Evolutionary conservation across 768 basidiomycete genomes (phyloP), one percentile per base, ranked within the genome.

Genomic region (Trametes cingulata): DNA sequence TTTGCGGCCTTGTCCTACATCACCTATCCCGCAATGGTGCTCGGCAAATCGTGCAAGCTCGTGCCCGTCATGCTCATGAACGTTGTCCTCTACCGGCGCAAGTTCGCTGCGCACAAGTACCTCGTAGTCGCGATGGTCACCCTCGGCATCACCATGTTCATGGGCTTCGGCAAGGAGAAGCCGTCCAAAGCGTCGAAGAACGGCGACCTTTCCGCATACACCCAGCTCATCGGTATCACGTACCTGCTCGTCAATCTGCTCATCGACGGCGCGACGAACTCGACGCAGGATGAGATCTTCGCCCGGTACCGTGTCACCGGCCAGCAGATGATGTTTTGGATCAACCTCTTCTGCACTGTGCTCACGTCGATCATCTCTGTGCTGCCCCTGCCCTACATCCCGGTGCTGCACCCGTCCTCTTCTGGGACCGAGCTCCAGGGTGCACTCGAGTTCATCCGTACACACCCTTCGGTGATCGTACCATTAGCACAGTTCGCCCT

Each of bases 281-380:
- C 93, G 12, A 96, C 95, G 2, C 97, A 99, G 73, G 97, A 99
- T 73, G 92, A 98, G 75, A 89, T 99, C 59, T 98, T 99, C 75
- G 78, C 85, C 24, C 78, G 81, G 13, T 86, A 90, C 75, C 84
- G 84, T 4, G 79, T 85, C 43, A 78, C 84, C 2, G 97, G 97
- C 8, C 95, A 97, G 73, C 97, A 99, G 71, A 98, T 99, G 95
- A 98, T 99, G 97, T 88, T 98, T 72, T 96, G 87, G 86, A 96
- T 99, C 75, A 96, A 95, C 71, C 66, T 90, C 25, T 88, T 95
- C 77, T 88, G 90, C 75, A 91, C 94, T 3, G 61, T 87, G 37
- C 72, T 93, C 57, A 87, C 91, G 20, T 77, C 82, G 1, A 70
- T 86, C 12, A 85, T 97, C 25, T 82, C 87, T 25, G 71, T 89